Evolutionary conservation across 257 asterid genomes (phyloP).

Genomic region (Solanum ahanhuiri): DNA sequence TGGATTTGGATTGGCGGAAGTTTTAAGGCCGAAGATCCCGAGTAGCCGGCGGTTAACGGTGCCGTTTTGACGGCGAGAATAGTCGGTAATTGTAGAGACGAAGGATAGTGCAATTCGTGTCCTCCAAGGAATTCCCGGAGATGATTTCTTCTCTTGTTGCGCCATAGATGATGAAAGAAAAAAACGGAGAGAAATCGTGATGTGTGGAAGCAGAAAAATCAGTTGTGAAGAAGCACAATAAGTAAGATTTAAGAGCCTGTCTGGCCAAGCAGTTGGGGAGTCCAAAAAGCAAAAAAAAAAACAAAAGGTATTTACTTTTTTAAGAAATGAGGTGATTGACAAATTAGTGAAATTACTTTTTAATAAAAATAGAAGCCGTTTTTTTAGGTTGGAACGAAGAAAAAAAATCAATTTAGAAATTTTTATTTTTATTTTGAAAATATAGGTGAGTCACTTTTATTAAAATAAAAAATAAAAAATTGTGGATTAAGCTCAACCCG

Average conservation of each 20-base stretch:
- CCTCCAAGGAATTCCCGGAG: slow-evolving; percentile 36
- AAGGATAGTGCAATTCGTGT: slow-evolving; percentile 34
- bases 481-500: too few relatives aligned
- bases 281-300: not conserved
- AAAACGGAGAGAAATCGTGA: not conserved
- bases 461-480: too few relatives aligned
- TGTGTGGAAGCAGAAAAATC: not conserved
- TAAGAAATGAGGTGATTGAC: too few relatives aligned
- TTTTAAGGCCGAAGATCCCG: slow-evolving; percentile 8
- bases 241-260: not conserved
- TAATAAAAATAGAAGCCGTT: too few relatives aligned
- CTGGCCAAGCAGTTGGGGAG: not conserved
- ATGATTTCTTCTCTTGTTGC: not conserved
- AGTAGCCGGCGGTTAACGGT: slow-evolving; percentile 58
- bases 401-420: too few relatives aligned
- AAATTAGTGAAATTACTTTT: too few relatives aligned
- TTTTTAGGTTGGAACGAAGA: too few relatives aligned
- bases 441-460: too few relatives aligned
- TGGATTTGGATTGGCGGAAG: slow-evolving; percentile 28
- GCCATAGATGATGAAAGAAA: not conserved
- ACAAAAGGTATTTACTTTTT: too few relatives aligned
- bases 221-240: not conserved
- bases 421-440: too few relatives aligned
- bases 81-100: slow-evolving; percentile 20
- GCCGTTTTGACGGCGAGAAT: slow-evolving; percentile 44